phyloP scores from a whole-genome alignment of 768 basidiomycete species.

The Brasilioporus rufonigricans region DNA sequence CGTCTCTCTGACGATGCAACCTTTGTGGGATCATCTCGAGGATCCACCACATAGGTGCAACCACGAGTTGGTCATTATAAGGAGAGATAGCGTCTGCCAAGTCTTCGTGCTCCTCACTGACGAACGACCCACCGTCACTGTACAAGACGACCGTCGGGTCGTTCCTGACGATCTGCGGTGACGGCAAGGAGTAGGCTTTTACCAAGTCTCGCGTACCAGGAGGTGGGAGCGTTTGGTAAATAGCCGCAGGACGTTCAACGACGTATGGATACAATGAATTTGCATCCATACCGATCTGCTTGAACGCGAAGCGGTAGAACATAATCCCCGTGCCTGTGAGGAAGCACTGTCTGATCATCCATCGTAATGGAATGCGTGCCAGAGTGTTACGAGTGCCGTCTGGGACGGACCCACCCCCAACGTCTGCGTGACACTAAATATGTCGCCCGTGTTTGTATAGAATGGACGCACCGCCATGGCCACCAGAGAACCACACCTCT shows the following conservation, averaged over 20 bases:
- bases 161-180: conserved; percentile 15
- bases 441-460: neutral
- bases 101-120: conserved; percentile 63
- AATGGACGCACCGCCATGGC: conserved; percentile 56
- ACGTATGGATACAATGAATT: conserved; percentile 45
- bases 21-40: conserved; percentile 52
- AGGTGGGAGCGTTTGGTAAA: conserved; percentile 22
- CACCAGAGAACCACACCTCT: conserved; percentile 82
- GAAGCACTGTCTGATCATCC: conserved; percentile 75
- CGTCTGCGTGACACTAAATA: conserved; percentile 41
- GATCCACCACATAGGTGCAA: conserved; percentile 55
- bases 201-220: conserved; percentile 11
- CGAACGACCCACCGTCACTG: conserved; percentile 19
- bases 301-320: conserved; percentile 47
- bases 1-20: conserved; percentile 26
- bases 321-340: conserved; percentile 53
- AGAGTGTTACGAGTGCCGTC: conserved; percentile 59
- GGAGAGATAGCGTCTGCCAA: conserved; percentile 52
- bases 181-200: conserved; percentile 9
- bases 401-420: conserved; percentile 68
- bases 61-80: conserved; percentile 53
- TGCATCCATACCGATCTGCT: conserved; percentile 46
- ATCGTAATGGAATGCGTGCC: conserved; percentile 70
- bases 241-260: conserved; percentile 39
- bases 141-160: conserved; percentile 17